Conservation (phyloP, 768 basidiomycete genomes). For the Baorangia bicolor region DNA sequence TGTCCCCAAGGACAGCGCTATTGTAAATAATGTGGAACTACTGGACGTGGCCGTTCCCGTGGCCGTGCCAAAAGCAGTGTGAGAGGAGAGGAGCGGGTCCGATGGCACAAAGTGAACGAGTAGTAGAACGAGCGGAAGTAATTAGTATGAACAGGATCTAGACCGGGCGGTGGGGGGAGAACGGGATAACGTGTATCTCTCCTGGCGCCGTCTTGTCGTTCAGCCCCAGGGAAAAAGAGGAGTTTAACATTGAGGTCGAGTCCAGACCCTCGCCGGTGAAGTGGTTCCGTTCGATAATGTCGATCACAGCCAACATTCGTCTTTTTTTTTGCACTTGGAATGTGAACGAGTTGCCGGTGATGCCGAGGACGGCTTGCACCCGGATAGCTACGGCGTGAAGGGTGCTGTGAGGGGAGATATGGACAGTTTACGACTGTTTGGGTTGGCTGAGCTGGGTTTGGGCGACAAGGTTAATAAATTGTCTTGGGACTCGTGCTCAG, state of each 20-base stretch:
- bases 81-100: background rate
- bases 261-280: constrained; percentile 28
- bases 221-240: constrained; percentile 9
- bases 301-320: constrained; percentile 21
- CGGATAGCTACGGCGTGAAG: too few relatives aligned
- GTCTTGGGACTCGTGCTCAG: constrained; percentile 17
- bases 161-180: constrained; percentile 14
- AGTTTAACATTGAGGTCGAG: constrained; percentile 13
- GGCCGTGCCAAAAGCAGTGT: background rate
- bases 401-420: too few relatives aligned
- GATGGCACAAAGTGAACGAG: background rate
- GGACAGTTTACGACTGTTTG: constrained; percentile 30
- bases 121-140: background rate
- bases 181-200: constrained; percentile 18
- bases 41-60: background rate
- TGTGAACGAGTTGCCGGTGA: too few relatives aligned
- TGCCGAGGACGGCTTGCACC: too few relatives aligned
- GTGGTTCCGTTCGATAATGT: constrained; percentile 23
- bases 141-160: constrained; percentile 8
- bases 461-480: constrained; percentile 26
- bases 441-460: constrained; percentile 16
- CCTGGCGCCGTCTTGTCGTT: constrained; percentile 26
- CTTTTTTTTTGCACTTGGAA: background rate
- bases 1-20: background rate
- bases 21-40: too few relatives aligned